Evolutionary conservation across 768 basidiomycete genomes (phyloP).

Genomic region (Scleroderma bovista): DNA sequence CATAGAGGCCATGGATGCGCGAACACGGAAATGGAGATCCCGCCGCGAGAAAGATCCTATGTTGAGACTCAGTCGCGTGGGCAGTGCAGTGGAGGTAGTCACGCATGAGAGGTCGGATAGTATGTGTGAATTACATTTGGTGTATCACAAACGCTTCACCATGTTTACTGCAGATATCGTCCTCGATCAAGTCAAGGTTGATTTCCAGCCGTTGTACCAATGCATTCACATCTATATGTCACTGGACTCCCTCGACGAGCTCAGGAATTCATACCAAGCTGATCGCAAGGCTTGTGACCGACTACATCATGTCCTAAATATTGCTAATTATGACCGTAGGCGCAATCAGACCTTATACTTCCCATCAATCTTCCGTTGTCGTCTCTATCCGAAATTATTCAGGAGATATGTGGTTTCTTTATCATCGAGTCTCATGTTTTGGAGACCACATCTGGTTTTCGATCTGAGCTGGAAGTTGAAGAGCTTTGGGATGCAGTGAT

Average conservation of each 20-base stretch:
- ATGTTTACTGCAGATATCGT: slow-evolving; percentile 60
- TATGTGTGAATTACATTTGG: slow-evolving; percentile 36
- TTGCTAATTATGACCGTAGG: slow-evolving; percentile 42
- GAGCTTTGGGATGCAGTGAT: slow-evolving; percentile 92
- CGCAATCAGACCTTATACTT: slow-evolving; percentile 94
- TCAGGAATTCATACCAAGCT: slow-evolving; percentile 92
- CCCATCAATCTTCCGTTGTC: slow-evolving; percentile 63
- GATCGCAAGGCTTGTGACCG: slow-evolving; percentile 70
- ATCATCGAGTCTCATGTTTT: slow-evolving; percentile 93
- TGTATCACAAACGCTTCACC: slow-evolving; percentile 7
- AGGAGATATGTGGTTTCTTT: slow-evolving; percentile 97
- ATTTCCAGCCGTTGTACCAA: slow-evolving; percentile 93
- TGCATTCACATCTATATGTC: slow-evolving; percentile 96
- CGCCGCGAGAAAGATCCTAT: slow-evolving; percentile 82
- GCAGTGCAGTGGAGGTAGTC: slow-evolving; percentile 88
- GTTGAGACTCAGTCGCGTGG: slow-evolving; percentile 70
- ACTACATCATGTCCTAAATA: background rate
- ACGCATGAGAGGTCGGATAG: slow-evolving; percentile 94
- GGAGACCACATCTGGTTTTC: slow-evolving; percentile 81
- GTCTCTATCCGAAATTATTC: slow-evolving; percentile 70
- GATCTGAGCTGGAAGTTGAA: slow-evolving; percentile 88
- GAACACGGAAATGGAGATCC: slow-evolving; percentile 77
- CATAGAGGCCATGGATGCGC: slow-evolving; percentile 82
- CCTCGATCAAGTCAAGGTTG: slow-evolving; percentile 84
- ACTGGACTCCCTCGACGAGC: slow-evolving; percentile 83